Evolutionary conservation across 306 rosid species (phyloP).

Genomic region (Gastrolobium villosum): DNA sequence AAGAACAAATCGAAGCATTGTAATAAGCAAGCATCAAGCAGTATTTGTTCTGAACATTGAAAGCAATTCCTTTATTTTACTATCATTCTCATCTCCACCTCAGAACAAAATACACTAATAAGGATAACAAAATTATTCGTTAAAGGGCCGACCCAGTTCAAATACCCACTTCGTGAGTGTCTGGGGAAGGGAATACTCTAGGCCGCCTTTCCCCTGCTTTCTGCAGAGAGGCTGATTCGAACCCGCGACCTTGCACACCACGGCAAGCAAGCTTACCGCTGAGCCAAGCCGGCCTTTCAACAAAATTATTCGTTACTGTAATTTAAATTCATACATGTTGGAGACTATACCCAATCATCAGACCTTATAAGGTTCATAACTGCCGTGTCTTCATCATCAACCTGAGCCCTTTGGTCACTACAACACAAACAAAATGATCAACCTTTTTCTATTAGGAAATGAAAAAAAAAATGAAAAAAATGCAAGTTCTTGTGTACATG

Average conservation of each 20-base stretch:
- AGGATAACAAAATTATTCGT: constrained; percentile 18
- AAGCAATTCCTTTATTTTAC: neutral
- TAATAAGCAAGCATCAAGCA: constrained; percentile 9
- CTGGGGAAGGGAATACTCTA: too few relatives aligned
- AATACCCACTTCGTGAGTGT: too few relatives aligned
- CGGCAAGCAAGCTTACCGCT: too few relatives aligned
- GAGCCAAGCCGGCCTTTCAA: too few relatives aligned
- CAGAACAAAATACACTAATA: constrained; percentile 30
- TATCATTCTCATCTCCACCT: constrained; percentile 19
- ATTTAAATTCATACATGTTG: constrained; percentile 40
- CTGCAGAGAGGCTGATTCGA: too few relatives aligned
- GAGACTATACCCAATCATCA: constrained; percentile 86
- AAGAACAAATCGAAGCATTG: constrained; percentile 16
- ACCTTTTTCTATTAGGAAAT: constrained; percentile 16
- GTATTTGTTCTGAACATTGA: neutral
- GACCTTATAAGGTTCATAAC: constrained; percentile 75
- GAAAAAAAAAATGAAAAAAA: neutral
- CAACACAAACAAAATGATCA: constrained; percentile 33
- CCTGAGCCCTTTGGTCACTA: constrained; percentile 82
- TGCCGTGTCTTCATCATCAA: constrained; percentile 78
- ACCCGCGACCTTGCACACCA: too few relatives aligned
- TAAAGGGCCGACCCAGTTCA: too few relatives aligned
- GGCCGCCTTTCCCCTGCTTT: too few relatives aligned
- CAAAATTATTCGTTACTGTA: constrained; percentile 14
- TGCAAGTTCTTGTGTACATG: constrained; percentile 5